Conservation (phyloP, 2,329 filamentous ascomycete species). For the Clonostachys byssicola region DNA sequence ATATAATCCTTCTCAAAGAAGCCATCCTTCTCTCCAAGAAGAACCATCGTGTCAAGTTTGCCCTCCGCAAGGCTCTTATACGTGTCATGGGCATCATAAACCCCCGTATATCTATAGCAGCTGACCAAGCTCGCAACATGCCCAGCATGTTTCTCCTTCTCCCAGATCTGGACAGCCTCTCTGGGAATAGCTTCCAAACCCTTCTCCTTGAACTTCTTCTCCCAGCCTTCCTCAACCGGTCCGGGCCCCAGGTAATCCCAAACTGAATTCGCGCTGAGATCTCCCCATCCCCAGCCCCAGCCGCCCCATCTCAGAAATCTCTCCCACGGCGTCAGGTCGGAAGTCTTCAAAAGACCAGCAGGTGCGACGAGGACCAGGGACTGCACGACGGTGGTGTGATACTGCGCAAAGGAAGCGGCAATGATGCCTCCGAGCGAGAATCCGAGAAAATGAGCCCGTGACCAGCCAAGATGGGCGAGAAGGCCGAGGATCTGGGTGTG, state of each 20-base stretch:
- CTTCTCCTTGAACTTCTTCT: slow-evolving; percentile 28
- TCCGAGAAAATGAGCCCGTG: slow-evolving; percentile 35
- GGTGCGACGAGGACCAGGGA: slow-evolving; percentile 39
- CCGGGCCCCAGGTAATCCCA: slow-evolving; percentile 37
- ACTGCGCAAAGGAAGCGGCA: slow-evolving; percentile 28
- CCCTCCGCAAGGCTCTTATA: slow-evolving; percentile 10
- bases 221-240: slow-evolving; percentile 36
- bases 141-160: slow-evolving; percentile 45
- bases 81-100: slow-evolving; percentile 22
- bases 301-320: slow-evolving; percentile 11
- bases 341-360: slow-evolving; percentile 30
- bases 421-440: slow-evolving; percentile 43
- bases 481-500: slow-evolving; percentile 31
- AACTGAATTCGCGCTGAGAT: slow-evolving; percentile 15
- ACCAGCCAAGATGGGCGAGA: slow-evolving; percentile 33
- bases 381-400: slow-evolving; percentile 16
- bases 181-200: slow-evolving; percentile 35
- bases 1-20: slow-evolving; percentile 9
- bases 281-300: slow-evolving; percentile 21
- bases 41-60: slow-evolving; percentile 4
- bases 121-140: slow-evolving; percentile 39
- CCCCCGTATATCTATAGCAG: slow-evolving; percentile 38
- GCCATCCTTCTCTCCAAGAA: slow-evolving; percentile 16
- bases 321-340: slow-evolving; percentile 17
- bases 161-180: slow-evolving; percentile 22